These are phyloP conservation scores for Larix sibirica DNA, from an alignment of 83 land plant genomes.

Conservation along the genomic window DNA sequence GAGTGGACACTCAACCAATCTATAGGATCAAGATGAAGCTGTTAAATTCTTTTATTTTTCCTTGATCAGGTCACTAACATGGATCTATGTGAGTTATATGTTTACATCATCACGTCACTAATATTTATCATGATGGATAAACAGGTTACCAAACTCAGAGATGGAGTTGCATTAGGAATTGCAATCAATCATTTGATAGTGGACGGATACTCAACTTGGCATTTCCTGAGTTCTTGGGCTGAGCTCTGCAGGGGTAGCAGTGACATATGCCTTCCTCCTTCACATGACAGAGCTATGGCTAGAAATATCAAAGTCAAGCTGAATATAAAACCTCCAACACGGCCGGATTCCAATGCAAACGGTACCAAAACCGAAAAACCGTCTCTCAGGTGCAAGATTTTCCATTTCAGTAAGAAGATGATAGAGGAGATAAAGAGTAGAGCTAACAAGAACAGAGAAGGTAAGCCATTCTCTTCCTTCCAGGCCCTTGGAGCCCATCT, in stretches of 20 bases:
- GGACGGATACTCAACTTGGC: constrained; percentile 73
- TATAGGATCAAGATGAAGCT: too few species aligned
- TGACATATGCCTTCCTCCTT: constrained; percentile 33
- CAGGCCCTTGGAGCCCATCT: constrained; percentile 57
- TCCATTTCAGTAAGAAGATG: constrained; percentile 47
- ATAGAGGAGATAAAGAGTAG: constrained; percentile 43
- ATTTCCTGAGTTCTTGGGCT: constrained; percentile 77
- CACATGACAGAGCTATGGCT: constrained; percentile 47
- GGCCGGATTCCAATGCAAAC: not conserved
- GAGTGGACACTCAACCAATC: too few species aligned
- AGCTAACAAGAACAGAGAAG: constrained; percentile 34
- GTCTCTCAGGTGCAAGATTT: constrained; percentile 36
- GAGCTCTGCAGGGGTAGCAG: constrained; percentile 32
- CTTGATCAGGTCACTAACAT: not conserved
- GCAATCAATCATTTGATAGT: constrained; percentile 73
- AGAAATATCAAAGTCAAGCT: constrained; percentile 54
- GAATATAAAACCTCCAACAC: constrained; percentile 34
- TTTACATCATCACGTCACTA: not conserved
- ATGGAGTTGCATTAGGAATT: constrained; percentile 66
- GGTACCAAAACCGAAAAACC: not conserved
- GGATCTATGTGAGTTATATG: not conserved
- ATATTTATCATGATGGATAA: not conserved
- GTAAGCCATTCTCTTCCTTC: constrained; percentile 54
- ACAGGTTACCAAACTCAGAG: constrained; percentile 62
- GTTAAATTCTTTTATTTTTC: too few species aligned